Conservation (phyloP, 257 asterid species). For the Nicotiana obtusifolia region DNA sequence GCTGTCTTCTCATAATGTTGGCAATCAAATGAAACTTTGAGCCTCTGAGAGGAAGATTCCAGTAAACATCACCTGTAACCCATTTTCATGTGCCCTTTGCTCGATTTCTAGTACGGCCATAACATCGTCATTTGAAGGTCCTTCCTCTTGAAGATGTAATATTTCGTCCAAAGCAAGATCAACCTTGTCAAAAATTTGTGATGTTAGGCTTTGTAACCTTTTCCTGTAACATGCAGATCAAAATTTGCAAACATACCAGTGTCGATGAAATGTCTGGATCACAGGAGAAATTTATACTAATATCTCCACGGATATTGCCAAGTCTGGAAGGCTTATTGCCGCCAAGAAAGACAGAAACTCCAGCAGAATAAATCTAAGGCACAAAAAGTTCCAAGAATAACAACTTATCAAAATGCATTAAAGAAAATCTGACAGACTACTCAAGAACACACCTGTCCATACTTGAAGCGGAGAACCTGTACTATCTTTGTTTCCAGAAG, state of each 20-base stretch:
- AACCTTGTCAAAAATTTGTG: conserved; percentile 41
- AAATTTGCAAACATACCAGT: conserved; percentile 42
- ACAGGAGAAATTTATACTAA: conserved; percentile 81
- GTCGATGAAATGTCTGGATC: conserved; percentile 86
- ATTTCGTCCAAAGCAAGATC: conserved; percentile 82
- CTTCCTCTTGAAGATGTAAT: conserved; percentile 73
- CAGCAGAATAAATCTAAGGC: conserved; percentile 83
- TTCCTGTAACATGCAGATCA: conserved; percentile 13
- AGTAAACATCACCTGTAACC: conserved; percentile 59
- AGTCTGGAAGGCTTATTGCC: conserved; percentile 90
- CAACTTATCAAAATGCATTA: conserved; percentile 7
- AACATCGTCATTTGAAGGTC: conserved; percentile 72
- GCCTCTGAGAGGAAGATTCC: background rate
- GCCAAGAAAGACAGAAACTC: conserved; percentile 91
- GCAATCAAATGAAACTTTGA: background rate
- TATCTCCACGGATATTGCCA: conserved; percentile 85
- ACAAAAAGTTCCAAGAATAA: conserved; percentile 19
- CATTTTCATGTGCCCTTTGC: conserved; percentile 95
- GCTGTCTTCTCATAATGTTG: background rate
- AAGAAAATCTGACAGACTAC: conserved; percentile 10
- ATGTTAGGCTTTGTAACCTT: conserved; percentile 21
- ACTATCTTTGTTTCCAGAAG: conserved; percentile 87
- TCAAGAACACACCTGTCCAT: conserved; percentile 60
- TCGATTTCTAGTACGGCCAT: conserved; percentile 75
- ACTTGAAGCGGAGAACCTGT: conserved; percentile 89